phyloP scores from a whole-genome alignment of 2,329 filamentous ascomycete genomes.

The Xylariaceae sp. region DNA sequence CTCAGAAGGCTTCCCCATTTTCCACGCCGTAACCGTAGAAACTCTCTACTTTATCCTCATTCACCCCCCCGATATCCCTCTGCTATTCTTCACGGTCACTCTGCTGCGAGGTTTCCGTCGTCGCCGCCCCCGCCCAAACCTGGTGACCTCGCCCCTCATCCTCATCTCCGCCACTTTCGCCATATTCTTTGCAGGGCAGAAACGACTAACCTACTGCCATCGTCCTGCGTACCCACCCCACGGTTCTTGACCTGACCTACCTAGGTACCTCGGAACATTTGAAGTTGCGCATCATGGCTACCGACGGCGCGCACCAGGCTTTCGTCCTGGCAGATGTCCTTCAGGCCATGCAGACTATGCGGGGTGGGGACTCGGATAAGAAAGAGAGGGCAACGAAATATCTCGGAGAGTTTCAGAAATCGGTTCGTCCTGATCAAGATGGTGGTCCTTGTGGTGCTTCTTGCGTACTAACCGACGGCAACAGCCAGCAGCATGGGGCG shows the following conservation, averaged over 20 bases:
- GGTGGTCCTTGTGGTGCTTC: neutral
- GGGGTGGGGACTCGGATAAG: constrained; percentile 71
- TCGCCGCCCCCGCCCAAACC: too few species aligned
- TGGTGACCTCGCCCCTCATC: constrained; percentile 11
- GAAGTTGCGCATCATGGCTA: constrained; percentile 53
- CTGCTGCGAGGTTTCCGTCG: too few species aligned
- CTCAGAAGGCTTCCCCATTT: constrained; percentile 1
- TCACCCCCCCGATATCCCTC: too few species aligned
- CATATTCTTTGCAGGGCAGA: constrained; percentile 17
- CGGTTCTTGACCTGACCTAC: constrained; percentile 21
- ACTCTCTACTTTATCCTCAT: constrained; percentile 4
- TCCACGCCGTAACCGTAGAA: too few species aligned
- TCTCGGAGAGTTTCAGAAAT: constrained; percentile 95
- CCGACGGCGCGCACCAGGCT: constrained; percentile 58
- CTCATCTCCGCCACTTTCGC: constrained; percentile 6
- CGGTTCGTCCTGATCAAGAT: constrained; percentile 53
- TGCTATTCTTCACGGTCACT: too few species aligned
- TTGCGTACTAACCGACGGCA: constrained; percentile 17
- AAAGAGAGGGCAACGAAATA: constrained; percentile 91
- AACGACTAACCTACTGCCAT: constrained; percentile 18
- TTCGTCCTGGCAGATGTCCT: constrained; percentile 74
- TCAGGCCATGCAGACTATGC: constrained; percentile 86
- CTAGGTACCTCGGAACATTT: too few species aligned
- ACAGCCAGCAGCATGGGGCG: constrained; percentile 85
- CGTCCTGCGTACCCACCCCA: constrained; percentile 24